Percentiles rank a stretch among this genome's conserved stretches.
Conservation (phyloP, 2,329 filamentous ascomycete genomes). For the Diaporthe aspalathi region DNA sequence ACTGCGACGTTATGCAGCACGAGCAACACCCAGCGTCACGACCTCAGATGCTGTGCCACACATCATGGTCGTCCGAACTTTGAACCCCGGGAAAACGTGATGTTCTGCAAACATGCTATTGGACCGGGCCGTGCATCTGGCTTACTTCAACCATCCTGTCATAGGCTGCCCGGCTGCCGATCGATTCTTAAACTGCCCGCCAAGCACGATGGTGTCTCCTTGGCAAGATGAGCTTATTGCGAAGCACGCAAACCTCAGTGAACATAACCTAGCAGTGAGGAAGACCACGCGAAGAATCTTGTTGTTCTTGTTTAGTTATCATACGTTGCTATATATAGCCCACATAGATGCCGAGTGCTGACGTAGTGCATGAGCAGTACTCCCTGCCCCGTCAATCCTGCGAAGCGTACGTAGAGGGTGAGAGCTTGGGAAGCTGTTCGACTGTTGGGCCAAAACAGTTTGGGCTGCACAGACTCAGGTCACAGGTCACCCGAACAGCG, state of each 20-base stretch:
- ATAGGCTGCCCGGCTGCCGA: slow-evolving; percentile 15
- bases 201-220: background rate
- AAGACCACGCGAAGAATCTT: background rate
- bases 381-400: too few relatives aligned
- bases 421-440: too few relatives aligned
- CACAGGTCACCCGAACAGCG: too few relatives aligned
- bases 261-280: background rate
- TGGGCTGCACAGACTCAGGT: too few relatives aligned
- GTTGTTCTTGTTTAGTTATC: too few relatives aligned
- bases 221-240: background rate
- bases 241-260: background rate
- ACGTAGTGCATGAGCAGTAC: background rate
- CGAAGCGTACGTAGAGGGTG: background rate
- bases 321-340: background rate
- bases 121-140: background rate
- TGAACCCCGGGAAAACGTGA: background rate
- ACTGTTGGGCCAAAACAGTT: too few relatives aligned
- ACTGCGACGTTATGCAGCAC: slow-evolving; percentile 16
- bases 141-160: background rate
- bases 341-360: background rate
- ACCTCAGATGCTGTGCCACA: slow-evolving; percentile 13
- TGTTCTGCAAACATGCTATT: background rate
- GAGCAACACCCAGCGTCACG: background rate
- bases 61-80: background rate
- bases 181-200: background rate